Evolutionary conservation across 2,329 filamentous ascomycete species (phyloP).

Genomic region (Trichoderma sp.): DNA sequence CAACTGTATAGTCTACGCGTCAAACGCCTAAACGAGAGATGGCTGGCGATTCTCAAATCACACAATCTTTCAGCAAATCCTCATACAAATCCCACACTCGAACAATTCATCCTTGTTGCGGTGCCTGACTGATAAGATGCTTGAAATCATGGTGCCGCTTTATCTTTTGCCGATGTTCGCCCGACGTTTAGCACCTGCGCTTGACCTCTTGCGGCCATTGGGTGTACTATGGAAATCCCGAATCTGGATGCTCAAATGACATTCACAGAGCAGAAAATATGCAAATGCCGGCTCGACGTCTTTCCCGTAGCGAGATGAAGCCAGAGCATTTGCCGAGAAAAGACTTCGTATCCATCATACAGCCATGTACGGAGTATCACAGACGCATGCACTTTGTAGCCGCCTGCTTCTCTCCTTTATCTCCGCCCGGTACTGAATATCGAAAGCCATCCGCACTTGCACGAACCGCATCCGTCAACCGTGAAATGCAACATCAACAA

Average conservation of each 20-base stretch:
- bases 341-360: background rate
- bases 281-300: background rate
- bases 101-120: background rate
- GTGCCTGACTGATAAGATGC: conserved; percentile 1
- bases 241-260: background rate
- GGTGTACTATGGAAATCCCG: too few species aligned
- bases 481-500: background rate
- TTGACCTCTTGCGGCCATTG: background rate
- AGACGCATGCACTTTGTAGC: background rate
- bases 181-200: background rate
- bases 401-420: background rate
- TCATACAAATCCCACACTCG: background rate
- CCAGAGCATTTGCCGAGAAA: background rate
- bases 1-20: background rate
- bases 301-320: background rate
- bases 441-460: background rate
- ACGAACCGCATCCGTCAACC: conserved; percentile 12
- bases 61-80: background rate
- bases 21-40: background rate
- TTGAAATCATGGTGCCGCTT: too few species aligned
- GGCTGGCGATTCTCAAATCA: background rate
- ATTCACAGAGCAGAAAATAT: background rate
- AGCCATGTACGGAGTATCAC: too few species aligned
- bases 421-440: background rate
- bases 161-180: conserved; percentile 5